phyloP scores from a whole-genome alignment of 345 rosid genomes.

The Lepidium africanum region DNA sequence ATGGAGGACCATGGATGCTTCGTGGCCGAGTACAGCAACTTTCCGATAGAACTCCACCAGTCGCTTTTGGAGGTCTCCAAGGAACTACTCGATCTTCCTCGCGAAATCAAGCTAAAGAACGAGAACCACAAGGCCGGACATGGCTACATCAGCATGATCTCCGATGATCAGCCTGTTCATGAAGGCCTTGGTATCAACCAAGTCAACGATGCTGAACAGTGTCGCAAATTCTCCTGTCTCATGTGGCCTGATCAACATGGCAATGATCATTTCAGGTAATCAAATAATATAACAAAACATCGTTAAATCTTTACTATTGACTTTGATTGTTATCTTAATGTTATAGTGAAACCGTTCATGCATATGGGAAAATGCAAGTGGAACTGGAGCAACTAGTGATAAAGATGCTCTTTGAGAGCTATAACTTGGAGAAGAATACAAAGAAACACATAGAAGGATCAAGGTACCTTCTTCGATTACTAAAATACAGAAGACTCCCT shows the following conservation, averaged over 20 bases:
- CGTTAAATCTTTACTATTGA: background rate
- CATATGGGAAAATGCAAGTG: constrained; percentile 30
- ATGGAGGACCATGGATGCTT: constrained; percentile 56
- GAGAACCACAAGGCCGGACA: constrained; percentile 34
- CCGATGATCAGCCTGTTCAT: constrained; percentile 33
- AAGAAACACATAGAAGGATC: constrained; percentile 34
- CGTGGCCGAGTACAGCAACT: constrained; percentile 29
- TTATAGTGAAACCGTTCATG: constrained; percentile 35
- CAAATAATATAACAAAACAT: background rate
- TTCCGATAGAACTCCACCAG: constrained; percentile 23
- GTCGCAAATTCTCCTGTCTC: constrained; percentile 32
- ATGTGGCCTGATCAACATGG: constrained; percentile 45
- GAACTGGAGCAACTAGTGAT: constrained; percentile 42
- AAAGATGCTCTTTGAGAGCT: constrained; percentile 52
- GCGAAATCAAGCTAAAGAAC: constrained; percentile 34
- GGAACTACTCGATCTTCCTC: constrained; percentile 43
- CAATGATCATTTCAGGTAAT: constrained; percentile 38
- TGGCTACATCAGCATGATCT: constrained; percentile 36
- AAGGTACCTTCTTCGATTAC: constrained; percentile 46
- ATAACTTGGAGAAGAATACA: constrained; percentile 30
- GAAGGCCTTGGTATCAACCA: constrained; percentile 44
- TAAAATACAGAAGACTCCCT: constrained; percentile 37
- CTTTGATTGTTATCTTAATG: background rate
- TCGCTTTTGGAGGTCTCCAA: constrained; percentile 21
- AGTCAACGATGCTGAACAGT: constrained; percentile 24